phyloP scores from a whole-genome alignment of 371 early-diverging fungal genomes.

The Haplosporangium sp. region DNA sequence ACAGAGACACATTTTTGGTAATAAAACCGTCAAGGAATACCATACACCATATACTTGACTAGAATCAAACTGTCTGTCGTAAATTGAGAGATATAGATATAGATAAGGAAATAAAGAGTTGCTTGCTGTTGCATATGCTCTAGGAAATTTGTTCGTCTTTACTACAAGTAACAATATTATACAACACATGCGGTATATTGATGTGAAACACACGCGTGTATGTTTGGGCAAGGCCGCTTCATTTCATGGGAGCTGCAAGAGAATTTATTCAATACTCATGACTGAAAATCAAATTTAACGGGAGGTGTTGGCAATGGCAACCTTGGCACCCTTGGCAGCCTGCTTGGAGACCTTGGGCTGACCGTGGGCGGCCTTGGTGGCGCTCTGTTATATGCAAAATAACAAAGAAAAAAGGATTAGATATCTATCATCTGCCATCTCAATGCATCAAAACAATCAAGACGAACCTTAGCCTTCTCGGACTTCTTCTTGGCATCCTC shows the following conservation, averaged over 20 bases:
- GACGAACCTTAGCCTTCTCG: slow-evolving; percentile 63
- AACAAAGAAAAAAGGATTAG: neutral
- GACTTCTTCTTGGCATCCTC: slow-evolving; percentile 88
- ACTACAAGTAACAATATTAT: too few relatives aligned
- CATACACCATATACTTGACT: too few relatives aligned
- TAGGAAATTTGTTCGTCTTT: too few relatives aligned
- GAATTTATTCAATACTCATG: slow-evolving; percentile 49
- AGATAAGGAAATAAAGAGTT: too few relatives aligned
- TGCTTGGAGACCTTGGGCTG: slow-evolving; percentile 88
- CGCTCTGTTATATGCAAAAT: slow-evolving; percentile 29
- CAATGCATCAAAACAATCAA: neutral
- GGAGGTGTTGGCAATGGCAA: slow-evolving; percentile 89
- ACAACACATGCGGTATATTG: neutral
- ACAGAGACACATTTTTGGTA: too few relatives aligned
- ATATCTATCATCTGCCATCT: neutral
- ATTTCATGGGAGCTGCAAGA: slow-evolving; percentile 1
- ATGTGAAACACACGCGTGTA: neutral
- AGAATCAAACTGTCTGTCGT: too few relatives aligned
- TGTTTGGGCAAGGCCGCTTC: neutral
- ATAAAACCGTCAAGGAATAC: too few relatives aligned
- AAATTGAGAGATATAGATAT: too few relatives aligned
- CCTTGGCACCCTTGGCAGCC: slow-evolving; percentile 86
- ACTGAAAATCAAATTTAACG: slow-evolving; percentile 72
- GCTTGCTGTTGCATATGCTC: too few relatives aligned
- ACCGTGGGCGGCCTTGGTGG: slow-evolving; percentile 55